Base-by-base conservation (phyloP, 1,139 yeast species). In the Dujonia santamariae region DNA sequence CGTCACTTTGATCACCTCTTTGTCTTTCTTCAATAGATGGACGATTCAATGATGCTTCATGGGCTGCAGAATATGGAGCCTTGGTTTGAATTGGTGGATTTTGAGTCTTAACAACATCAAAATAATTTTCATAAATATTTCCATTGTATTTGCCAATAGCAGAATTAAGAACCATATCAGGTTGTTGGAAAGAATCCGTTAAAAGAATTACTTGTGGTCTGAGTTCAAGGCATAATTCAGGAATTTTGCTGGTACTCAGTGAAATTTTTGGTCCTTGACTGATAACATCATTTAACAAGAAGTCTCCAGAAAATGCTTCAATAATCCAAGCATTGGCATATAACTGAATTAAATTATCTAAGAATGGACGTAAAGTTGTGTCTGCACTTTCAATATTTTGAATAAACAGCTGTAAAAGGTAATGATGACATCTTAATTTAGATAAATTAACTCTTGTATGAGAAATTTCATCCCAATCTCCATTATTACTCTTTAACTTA, bases 71-170 rank as follows among this genome's bases (percentile, higher is more conserved):
- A 51, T 78, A 78, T 19, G 77, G 73, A 18, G 83, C 78, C 47
- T 72, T 74, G 32, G 75, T 70, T 19, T 64, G 59, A 18, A 64
- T 59, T n/a, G 72, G 67, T 35, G 76, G 72, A 52, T 74, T 73
- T 29, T 56, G 59, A 34, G 56, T 61, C 45, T 69, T 69, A 38
- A 70, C 72, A 30, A 56, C 53, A 23, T 50, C 54, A 49, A 73
- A 74, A 56, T 85, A 85, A 58, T 82, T 75, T 53, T 79, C 78
- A 65, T 85, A 85, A 34, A 83, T 78, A 54, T 85, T 81, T 41
- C 95, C 96, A 47, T 83, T 78, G 59, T 72, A 80, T 47, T 67
- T 70, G 35, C 95, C 96, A 38, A 85, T 70, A 9, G 94, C 80
- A 3, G 95, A 75, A 59, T 85, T 84, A 54, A 85, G 71, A 62